These are phyloP conservation scores for Mycena haematopus DNA, from an alignment of 768 basidiomycete genomes.

Conservation along the genomic window DNA sequence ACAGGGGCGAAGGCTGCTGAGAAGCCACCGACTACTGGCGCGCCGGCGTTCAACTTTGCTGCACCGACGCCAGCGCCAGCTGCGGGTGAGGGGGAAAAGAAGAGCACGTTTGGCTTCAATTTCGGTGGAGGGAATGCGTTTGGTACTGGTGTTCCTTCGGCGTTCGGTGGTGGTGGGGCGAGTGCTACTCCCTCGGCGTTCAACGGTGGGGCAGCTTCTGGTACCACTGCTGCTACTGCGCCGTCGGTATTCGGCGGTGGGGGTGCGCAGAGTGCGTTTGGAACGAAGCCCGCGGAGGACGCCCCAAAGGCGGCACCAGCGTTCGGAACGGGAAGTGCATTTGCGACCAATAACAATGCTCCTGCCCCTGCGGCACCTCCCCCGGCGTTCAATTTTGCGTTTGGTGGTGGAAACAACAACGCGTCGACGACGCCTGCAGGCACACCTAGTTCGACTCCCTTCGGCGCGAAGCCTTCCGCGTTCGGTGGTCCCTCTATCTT, in stretches of 20 bases:
- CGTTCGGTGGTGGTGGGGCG: conserved; percentile 1
- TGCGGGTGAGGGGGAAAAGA: conserved; percentile 11
- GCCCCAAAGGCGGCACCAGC: conserved; percentile 13
- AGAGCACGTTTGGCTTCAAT: conserved; percentile 3
- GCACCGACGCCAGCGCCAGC: neutral
- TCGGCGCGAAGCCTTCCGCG: conserved; percentile 25
- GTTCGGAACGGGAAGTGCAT: conserved; percentile 9
- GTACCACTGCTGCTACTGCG: neutral
- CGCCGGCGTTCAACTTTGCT: conserved; percentile 12
- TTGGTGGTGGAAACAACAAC: conserved; percentile 24
- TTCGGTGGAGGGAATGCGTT: conserved; percentile 1
- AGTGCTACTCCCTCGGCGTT: conserved; percentile 10
- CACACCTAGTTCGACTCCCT: conserved; percentile 25
- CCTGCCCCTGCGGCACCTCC: conserved; percentile 23
- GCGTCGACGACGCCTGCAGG: conserved; percentile 32
- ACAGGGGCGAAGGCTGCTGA: conserved; percentile 28
- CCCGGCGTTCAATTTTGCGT: conserved; percentile 26
- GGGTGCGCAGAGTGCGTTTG: conserved; percentile 13
- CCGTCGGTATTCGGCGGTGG: conserved; percentile 9
- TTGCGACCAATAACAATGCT: conserved; percentile 20
- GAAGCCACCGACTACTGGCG: neutral
- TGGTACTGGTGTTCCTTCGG: neutral
- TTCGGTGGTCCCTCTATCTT: conserved; percentile 30
- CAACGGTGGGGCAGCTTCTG: neutral
- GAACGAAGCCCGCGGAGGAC: conserved; percentile 21